Conservation (phyloP, 257 asterid species). For the Solanum chmielewskii region DNA sequence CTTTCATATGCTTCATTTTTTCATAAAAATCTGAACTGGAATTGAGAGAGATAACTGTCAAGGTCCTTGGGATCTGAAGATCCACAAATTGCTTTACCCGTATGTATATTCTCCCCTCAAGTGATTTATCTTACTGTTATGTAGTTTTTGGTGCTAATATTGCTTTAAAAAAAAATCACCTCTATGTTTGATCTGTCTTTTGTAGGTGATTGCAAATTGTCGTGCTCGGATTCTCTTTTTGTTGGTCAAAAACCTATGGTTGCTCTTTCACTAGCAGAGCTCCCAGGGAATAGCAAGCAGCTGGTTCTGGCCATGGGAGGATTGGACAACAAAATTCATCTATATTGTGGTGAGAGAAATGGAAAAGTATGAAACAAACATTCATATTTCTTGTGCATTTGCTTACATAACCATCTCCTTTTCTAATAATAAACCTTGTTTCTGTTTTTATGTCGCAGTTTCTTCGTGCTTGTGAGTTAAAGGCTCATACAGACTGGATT, state of each 20-base stretch:
- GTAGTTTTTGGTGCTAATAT: background rate
- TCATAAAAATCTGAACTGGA: background rate
- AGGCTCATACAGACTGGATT: conserved; percentile 95
- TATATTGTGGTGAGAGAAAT: conserved; percentile 64
- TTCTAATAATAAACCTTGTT: conserved; percentile 7
- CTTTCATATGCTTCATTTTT: background rate
- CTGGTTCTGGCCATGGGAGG: conserved; percentile 84
- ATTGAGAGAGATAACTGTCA: background rate
- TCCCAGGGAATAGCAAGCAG: conserved; percentile 51
- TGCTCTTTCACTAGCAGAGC: conserved; percentile 67
- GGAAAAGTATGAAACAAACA: conserved; percentile 58
- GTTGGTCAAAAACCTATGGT: conserved; percentile 76
- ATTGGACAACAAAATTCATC: conserved; percentile 84
- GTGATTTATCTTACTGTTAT: background rate
- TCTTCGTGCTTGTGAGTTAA: conserved; percentile 71
- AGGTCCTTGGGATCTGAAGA: background rate
- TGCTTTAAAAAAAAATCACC: background rate
- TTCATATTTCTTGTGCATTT: conserved; percentile 5
- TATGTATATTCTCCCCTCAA: background rate
- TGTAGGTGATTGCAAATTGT: conserved; percentile 65
- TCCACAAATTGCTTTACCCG: background rate
- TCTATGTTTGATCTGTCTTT: conserved; percentile 1
- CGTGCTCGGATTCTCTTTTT: conserved; percentile 51
- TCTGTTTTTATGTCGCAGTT: conserved; percentile 35
- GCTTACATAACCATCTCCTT: background rate